Evolutionary conservation across 805 yeast species (phyloP), one percentile per base, ranked within the genome.

Genomic region (Jamesozyma jinghongensis): DNA sequence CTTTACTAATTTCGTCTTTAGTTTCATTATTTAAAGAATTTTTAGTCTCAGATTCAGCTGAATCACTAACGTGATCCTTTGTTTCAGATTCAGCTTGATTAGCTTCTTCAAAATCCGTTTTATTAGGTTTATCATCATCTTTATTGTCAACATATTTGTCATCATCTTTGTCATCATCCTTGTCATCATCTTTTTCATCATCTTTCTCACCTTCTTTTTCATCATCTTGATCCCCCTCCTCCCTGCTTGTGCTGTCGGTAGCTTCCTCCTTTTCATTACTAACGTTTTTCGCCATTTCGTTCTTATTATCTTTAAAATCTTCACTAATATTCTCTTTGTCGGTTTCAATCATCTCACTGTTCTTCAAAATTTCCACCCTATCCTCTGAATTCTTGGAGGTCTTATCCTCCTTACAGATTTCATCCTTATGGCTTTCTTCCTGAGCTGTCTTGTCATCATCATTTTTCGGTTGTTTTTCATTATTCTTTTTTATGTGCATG

Each of bases 401-500:
- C 30, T 46, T 41, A 35, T 40, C 40, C 40, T 52, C 47, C 34
- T 38, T 26, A 5, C 19, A 43, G 16, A 33, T n/a, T 11, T 29
- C 37, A 5, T 26, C 18, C 5, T 40, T 27, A 29, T 33, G 35
- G 16, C 42, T 44, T 16, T 46, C 54, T 30, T 1, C 44, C 57
- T n/a, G 36, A 46, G 17, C 32, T 48, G 11, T 32, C 46, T 19
- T 8, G 11, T 19, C 13, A 16, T 14, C 47, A 13, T 32, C 22
- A 13, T 12, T 40, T 28, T 19, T 17, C 17, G 8, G 16, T 10
- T 28, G 27, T 10, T 28, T 37, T n/a, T 32, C 69, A 34, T 66
- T 68, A n/a, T 59, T 65, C 25, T 25, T 17, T 17, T 34, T 25
- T 3, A 3, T 28, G 17, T 18, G 17, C 64, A 80, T 68, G 42